Conservation (phyloP, 306 rosid species). For the Pyrus communis region DNA sequence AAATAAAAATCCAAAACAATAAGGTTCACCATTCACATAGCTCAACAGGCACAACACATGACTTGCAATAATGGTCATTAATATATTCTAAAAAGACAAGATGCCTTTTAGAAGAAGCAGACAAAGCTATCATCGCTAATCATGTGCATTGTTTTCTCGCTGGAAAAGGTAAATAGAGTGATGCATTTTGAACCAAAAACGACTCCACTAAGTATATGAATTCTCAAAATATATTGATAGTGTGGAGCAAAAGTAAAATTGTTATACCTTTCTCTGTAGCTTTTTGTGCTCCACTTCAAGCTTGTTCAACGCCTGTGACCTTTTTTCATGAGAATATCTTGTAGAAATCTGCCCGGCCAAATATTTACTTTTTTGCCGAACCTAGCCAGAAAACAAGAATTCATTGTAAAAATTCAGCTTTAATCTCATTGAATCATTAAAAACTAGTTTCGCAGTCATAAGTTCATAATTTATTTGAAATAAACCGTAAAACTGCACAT, state of each 20-base stretch:
- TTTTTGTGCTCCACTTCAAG: slow-evolving; percentile 35
- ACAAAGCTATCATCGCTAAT: background rate
- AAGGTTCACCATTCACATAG: background rate
- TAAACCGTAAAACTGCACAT: background rate
- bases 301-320: slow-evolving; percentile 33
- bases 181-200: background rate
- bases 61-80: background rate
- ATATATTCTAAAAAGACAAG: background rate
- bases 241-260: background rate
- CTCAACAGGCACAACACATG: background rate
- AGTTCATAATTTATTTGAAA: background rate
- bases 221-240: background rate
- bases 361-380: slow-evolving; percentile 65
- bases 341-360: slow-evolving; percentile 52
- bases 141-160: background rate
- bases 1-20: background rate
- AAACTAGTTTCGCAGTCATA: background rate
- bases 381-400: slow-evolving; percentile 32
- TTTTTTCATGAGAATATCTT: slow-evolving; percentile 48
- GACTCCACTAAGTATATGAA: background rate
- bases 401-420: background rate
- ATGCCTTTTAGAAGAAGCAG: background rate
- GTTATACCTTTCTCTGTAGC: slow-evolving; percentile 61
- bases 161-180: background rate
- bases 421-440: background rate